Evolutionary conservation across 208 protist genomes (phyloP).

Genomic region (Wallacemonas collosoma): DNA sequence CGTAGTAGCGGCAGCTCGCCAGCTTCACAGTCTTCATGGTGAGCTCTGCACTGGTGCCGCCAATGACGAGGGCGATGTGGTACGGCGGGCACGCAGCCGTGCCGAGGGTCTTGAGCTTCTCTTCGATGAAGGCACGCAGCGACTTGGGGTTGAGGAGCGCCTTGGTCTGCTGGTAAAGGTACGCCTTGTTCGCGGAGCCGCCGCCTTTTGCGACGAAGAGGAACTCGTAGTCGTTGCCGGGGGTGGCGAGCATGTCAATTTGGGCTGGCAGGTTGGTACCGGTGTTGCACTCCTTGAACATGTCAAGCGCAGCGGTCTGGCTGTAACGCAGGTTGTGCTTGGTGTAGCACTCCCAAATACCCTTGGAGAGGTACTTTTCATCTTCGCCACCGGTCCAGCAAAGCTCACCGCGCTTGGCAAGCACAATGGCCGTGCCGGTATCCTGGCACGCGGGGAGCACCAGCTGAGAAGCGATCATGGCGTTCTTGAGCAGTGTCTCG

Average conservation of each 20-base stretch:
- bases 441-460: conserved; percentile 96
- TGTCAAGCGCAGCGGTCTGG: conserved; percentile 94
- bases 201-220: conserved; percentile 98
- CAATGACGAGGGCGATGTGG: conserved; percentile 97
- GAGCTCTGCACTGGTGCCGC: conserved; percentile 96
- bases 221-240: conserved; percentile 96
- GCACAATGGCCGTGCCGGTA: conserved; percentile 97
- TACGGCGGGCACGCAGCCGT: conserved; percentile 99
- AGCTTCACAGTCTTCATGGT: conserved; percentile 98
- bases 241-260: conserved; percentile 94
- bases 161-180: conserved; percentile 97
- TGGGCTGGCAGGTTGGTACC: conserved; percentile 97
- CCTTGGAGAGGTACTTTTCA: conserved; percentile 93
- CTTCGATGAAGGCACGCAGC: conserved; percentile 92
- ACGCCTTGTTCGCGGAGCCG: conserved; percentile 98
- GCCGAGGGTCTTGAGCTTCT: conserved; percentile 95
- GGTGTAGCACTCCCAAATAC: conserved; percentile 96
- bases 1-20: conserved; percentile 94
- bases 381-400: conserved; percentile 97
- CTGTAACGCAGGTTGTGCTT: conserved; percentile 96
- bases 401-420: conserved; percentile 96
- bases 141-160: conserved; percentile 94
- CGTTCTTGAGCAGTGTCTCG: conserved; percentile 96
- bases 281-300: conserved; percentile 98
- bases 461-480: conserved; percentile 91